Base-by-base conservation (phyloP, 2,329 filamentous ascomycete genomes). In the Xylariaceae sp. region DNA sequence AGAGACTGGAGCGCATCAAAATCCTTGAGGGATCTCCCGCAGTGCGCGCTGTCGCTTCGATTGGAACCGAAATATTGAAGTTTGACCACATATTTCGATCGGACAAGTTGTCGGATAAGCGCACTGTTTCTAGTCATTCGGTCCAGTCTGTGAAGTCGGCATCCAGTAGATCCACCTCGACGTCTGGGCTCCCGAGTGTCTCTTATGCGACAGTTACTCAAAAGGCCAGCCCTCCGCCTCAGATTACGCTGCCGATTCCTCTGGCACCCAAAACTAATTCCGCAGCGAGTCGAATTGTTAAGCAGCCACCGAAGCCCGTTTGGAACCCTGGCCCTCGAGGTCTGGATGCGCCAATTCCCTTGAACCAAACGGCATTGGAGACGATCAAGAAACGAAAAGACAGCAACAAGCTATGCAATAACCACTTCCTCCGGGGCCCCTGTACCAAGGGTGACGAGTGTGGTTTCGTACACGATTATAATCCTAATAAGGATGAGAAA, bases 401-500 rank as follows among this genome's bases (percentile, higher is more conserved):
- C 37, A 73, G 72, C 64, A 77, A 80, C 61, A 86, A 86, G 70
- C 73, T 85, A 6, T 87, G 84, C 75, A 86, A 86, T 68, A 83
- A 83, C 53, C 81, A 84, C 66, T 86, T 83, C 66, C 76, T 87
- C 35, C 76, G 82, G 15, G 82, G 82, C 0, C 79, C 79, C 0
- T 87, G 84, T 64, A 68, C 75, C 52, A 85, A 84, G 65, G 77
- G 76, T 8, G 74, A 78, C n/a, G 73, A 75, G 4, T 87, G 84
- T 71, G 74, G 73, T 53, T 87, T 85, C 65, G 80, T 82, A 59
- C 84, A 87, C 69, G 73, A 79, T 51, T 80, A 84, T 66, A 78
- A 75, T 62, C 77, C 80, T 2, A 78, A 75, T 4, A 72, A 75
- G 18, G 82, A 85, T 2, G 83, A 87, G 67, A 73, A 81, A 55